phyloP scores from a whole-genome alignment of 345 rosid species.

The Salix purpurea region DNA sequence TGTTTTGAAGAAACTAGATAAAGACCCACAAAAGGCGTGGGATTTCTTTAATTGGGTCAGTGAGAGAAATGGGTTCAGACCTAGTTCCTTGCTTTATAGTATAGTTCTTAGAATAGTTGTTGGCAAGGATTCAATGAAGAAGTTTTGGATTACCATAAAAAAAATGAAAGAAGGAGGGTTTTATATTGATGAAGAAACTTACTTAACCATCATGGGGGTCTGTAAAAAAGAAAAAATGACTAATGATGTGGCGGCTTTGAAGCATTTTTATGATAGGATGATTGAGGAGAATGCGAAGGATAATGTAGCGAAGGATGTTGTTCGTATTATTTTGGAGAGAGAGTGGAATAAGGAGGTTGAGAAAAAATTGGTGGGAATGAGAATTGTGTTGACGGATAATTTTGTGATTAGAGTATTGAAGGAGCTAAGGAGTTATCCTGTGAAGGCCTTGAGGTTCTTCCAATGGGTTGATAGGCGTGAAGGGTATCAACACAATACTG shows the following conservation, averaged over 20 bases:
- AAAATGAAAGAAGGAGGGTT: slow-evolving; percentile 57
- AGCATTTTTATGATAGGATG: slow-evolving; percentile 67
- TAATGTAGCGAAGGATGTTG: slow-evolving; percentile 37
- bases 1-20: slow-evolving; percentile 12
- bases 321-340: slow-evolving; percentile 27
- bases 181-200: slow-evolving; percentile 69
- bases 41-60: slow-evolving; percentile 64
- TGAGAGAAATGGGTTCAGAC: slow-evolving; percentile 49
- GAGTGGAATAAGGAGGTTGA: slow-evolving; percentile 54
- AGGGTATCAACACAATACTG: slow-evolving; percentile 7
- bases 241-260: slow-evolving; percentile 52
- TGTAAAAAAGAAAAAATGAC: slow-evolving; percentile 47
- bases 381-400: slow-evolving; percentile 45
- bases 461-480: slow-evolving; percentile 10
- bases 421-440: slow-evolving; percentile 53
- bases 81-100: slow-evolving; percentile 60
- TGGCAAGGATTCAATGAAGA: slow-evolving; percentile 45
- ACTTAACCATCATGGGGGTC: slow-evolving; percentile 32
- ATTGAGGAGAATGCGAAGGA: slow-evolving; percentile 54
- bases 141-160: slow-evolving; percentile 54
- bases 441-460: slow-evolving; percentile 16
- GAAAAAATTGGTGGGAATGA: slow-evolving; percentile 50
- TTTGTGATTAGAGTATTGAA: slow-evolving; percentile 64
- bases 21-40: slow-evolving; percentile 44
- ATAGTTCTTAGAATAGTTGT: slow-evolving; percentile 58